Evolutionary conservation across 768 basidiomycete species (phyloP), one percentile per base, ranked within the genome.

Genomic region (Fomitopsis pulvina): DNA sequence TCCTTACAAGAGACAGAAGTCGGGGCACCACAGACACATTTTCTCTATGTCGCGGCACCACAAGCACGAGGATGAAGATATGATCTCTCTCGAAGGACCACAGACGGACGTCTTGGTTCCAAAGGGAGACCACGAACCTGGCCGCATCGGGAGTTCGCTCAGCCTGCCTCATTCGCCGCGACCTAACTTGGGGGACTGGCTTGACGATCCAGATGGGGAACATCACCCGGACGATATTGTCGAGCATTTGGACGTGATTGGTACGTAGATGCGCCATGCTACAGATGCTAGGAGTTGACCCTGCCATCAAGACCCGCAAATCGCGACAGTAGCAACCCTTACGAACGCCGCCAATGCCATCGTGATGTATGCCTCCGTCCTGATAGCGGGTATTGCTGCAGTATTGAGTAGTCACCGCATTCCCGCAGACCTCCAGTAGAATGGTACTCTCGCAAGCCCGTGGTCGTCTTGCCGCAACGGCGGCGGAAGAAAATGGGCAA

Each of bases 341-440:
- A 84, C 86, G 37, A 89, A 92, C 61, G 79, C 87, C 21, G 85
- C 87, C 1, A 91, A 92, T 57, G 72, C 85, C 4, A 84, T 92
- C 53, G 58, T 91, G 30, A 77, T 91, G 83, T 83, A 51, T 43
- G 68, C 51, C 7, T 34, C 10, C 6, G 21, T 21, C 32, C 14
- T 38, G 12, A n/a, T n/a, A n/a, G n/a, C n/a, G n/a, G n/a, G n/a
- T 45, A 28, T 38, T 41, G 3, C 48, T 22, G 21, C 5, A 14
- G 32, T 30, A 29, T 37, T 8, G 21, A 39, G n/a, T 41, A 38
- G 37, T 47, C 39, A 44, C 56, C 38, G 28, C 45, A 16, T 41
- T 20, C 25, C 41, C 34, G 18, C 57, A 85, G 85, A 55, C 89
- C 89, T 0, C 85, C 85, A 2, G 61, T 85, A 16, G 73, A 78